Percentiles rank a stretch among this genome's conserved stretches.
Conservation (phyloP, 306 rosid genomes). For the Dryas drummondii region DNA sequence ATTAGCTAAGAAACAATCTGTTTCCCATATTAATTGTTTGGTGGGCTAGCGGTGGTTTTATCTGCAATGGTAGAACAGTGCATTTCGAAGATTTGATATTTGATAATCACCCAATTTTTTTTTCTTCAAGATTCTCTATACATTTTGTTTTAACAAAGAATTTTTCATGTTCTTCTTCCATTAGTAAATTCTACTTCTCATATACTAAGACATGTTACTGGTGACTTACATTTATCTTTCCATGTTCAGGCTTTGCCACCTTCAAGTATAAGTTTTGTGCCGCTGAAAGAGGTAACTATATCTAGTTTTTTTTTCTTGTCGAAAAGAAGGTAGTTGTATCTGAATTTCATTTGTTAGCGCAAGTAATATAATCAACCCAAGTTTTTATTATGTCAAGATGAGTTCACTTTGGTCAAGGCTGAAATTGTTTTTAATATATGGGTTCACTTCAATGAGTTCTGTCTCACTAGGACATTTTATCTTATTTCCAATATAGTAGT, state of each 20-base stretch:
- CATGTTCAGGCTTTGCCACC: conserved; percentile 83
- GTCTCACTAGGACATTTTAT: background rate
- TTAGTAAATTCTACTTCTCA: background rate
- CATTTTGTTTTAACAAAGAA: background rate
- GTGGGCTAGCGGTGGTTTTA: background rate
- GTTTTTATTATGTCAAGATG: too few relatives aligned
- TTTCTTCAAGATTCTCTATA: background rate
- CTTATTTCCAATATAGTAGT: background rate
- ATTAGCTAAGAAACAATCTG: background rate
- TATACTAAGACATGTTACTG: background rate
- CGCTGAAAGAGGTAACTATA: conserved; percentile 76
- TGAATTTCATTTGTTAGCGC: too few relatives aligned
- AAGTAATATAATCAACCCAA: too few relatives aligned
- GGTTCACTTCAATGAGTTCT: background rate
- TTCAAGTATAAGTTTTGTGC: conserved; percentile 67
- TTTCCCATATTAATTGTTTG: background rate
- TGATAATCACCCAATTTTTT: background rate
- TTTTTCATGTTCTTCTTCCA: background rate
- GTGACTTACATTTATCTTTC: conserved; percentile 23
- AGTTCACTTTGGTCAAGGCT: background rate
- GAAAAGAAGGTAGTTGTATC: too few relatives aligned
- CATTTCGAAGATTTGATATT: background rate
- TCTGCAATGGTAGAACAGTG: background rate
- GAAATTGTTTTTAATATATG: background rate
- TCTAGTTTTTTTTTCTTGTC: background rate